These are phyloP conservation scores for Tuber borchii DNA, from an alignment of 495 filamentous ascomycete genomes.

Conservation along the genomic window DNA sequence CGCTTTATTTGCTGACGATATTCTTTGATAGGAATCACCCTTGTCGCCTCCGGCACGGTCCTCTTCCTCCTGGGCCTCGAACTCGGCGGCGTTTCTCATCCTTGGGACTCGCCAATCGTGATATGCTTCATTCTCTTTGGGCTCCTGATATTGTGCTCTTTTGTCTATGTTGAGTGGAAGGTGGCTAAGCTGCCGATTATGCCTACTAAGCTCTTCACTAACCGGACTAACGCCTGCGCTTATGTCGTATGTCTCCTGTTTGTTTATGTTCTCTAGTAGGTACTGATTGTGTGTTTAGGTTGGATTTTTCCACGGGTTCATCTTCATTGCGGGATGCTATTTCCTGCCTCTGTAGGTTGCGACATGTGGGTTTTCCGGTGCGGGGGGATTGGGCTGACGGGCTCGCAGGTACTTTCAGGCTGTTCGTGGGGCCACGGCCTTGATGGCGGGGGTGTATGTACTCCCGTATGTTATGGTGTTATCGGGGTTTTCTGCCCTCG, in stretches of 20 bases:
- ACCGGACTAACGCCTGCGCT: slow-evolving; percentile 53
- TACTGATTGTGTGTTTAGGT: slow-evolving; percentile 35
- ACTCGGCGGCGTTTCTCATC: slow-evolving; percentile 66
- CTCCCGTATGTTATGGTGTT: slow-evolving; percentile 67
- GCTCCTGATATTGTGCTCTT: slow-evolving; percentile 54
- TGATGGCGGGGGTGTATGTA: slow-evolving; percentile 72
- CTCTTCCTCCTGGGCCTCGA: slow-evolving; percentile 78
- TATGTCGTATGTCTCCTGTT: slow-evolving; percentile 24
- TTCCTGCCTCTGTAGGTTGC: slow-evolving; percentile 57
- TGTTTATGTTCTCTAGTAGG: neutral
- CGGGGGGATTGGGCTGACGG: neutral
- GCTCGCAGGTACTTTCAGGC: slow-evolving; percentile 58
- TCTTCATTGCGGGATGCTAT: slow-evolving; percentile 69
- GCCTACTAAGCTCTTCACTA: slow-evolving; percentile 61
- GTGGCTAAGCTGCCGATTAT: slow-evolving; percentile 72
- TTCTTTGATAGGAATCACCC: slow-evolving; percentile 45
- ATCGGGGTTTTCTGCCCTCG: slow-evolving; percentile 57
- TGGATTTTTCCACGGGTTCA: slow-evolving; percentile 60
- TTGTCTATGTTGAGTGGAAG: slow-evolving; percentile 63
- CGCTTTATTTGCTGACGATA: slow-evolving; percentile 9
- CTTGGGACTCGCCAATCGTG: slow-evolving; percentile 69
- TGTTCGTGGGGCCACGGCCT: slow-evolving; percentile 63
- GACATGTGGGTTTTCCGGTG: neutral
- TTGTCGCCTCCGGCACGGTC: slow-evolving; percentile 67
- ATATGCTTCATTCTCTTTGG: slow-evolving; percentile 77